Conservation (phyloP, 2,329 filamentous ascomycete genomes). For the Chrysoporthe cubensis region DNA sequence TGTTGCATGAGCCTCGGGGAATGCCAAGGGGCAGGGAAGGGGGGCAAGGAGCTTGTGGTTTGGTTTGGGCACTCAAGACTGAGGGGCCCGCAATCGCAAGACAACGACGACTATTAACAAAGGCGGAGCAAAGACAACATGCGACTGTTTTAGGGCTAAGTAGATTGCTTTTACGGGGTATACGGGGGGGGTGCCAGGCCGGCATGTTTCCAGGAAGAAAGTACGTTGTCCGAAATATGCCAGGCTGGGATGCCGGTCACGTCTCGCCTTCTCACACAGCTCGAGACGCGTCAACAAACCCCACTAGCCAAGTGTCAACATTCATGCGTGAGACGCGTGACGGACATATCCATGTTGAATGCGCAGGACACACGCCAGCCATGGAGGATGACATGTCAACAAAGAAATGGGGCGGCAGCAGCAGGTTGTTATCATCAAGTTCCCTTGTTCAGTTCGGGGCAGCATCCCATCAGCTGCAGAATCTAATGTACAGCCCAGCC, state of each 20-base stretch:
- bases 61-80: too few relatives aligned
- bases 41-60: neutral
- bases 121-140: too few relatives aligned
- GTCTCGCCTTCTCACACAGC: neutral
- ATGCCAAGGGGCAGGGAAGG: neutral
- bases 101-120: too few relatives aligned
- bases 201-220: too few relatives aligned
- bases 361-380: neutral
- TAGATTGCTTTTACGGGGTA: too few relatives aligned
- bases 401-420: neutral
- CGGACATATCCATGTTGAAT: neutral
- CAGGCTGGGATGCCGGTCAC: too few relatives aligned
- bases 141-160: too few relatives aligned
- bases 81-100: too few relatives aligned
- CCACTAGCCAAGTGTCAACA: neutral
- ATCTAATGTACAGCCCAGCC: conserved; percentile 46
- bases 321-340: neutral
- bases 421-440: conserved; percentile 36
- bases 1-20: neutral
- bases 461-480: conserved; percentile 41
- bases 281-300: neutral
- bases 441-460: conserved; percentile 30
- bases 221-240: too few relatives aligned
- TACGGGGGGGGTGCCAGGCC: too few relatives aligned
- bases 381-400: neutral